These are phyloP conservation scores for Leishmania tarentolae DNA, from an alignment of 208 protist species.

Conservation along the genomic window DNA sequence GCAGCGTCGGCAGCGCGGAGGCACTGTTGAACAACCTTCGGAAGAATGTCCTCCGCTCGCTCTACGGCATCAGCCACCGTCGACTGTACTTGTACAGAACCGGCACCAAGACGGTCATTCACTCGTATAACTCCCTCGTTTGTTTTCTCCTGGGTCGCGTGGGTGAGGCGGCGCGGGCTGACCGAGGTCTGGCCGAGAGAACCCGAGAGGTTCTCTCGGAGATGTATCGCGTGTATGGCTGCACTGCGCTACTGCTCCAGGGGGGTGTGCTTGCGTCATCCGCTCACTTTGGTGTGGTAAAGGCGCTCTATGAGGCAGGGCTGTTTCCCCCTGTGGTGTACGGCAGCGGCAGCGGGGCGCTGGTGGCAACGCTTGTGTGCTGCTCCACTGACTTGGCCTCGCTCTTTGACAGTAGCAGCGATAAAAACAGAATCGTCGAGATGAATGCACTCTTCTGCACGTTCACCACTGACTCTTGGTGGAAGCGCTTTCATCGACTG, in stretches of 20 bases:
- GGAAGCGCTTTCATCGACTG: conserved; percentile 32
- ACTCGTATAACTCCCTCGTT: conserved; percentile 66
- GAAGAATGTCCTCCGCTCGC: conserved; percentile 49
- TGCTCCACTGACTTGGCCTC: conserved; percentile 42
- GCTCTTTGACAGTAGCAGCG: background rate
- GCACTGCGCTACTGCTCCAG: conserved; percentile 62
- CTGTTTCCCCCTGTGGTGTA: conserved; percentile 72
- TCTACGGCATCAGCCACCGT: conserved; percentile 60
- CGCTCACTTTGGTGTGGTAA: conserved; percentile 74
- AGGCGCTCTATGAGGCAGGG: conserved; percentile 55
- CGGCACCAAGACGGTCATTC: conserved; percentile 70
- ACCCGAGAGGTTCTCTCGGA: conserved; percentile 44
- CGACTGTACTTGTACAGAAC: conserved; percentile 62
- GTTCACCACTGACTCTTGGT: background rate
- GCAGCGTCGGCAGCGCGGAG: conserved; percentile 32
- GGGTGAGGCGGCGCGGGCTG: conserved; percentile 19
- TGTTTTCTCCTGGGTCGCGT: conserved; percentile 38
- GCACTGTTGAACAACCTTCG: conserved; percentile 44
- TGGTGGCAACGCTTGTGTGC: conserved; percentile 72
- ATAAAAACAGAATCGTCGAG: background rate
- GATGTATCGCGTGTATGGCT: conserved; percentile 50
- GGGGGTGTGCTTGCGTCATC: conserved; percentile 56
- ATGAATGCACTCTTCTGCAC: conserved; percentile 7
- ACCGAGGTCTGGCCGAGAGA: conserved; percentile 12
- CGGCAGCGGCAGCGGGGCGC: conserved; percentile 57